phyloP scores from a whole-genome alignment of 805 yeast species.

The Zygotorulaspora danielsina region DNA sequence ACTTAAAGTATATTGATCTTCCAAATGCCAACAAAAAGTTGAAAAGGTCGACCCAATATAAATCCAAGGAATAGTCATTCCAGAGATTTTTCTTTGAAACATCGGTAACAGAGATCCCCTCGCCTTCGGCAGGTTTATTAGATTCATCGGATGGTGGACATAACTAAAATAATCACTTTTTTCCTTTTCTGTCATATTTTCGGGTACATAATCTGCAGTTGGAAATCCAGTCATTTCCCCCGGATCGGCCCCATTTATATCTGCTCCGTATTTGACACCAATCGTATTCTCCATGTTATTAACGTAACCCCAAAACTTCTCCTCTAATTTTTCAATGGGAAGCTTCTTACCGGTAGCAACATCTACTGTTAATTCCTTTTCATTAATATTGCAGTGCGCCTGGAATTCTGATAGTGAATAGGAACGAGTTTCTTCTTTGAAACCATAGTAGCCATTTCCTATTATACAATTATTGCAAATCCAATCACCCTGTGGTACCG shows the following conservation, averaged over 20 bases:
- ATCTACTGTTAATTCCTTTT: constrained; percentile 39
- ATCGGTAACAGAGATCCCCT: constrained; percentile 65
- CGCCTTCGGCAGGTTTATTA: constrained; percentile 67
- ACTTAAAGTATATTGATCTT: constrained; percentile 87
- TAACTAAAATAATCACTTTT: constrained; percentile 36
- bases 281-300: constrained; percentile 40
- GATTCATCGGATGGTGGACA: constrained; percentile 65
- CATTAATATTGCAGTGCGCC: constrained; percentile 49
- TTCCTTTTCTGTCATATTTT: constrained; percentile 13
- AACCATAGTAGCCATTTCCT: constrained; percentile 85
- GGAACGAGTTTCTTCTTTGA: constrained; percentile 58
- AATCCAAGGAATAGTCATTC: constrained; percentile 95
- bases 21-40: constrained; percentile 96
- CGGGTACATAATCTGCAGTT: constrained; percentile 38
- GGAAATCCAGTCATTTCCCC: constrained; percentile 79
- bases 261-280: constrained; percentile 79
- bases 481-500: constrained; percentile 63
- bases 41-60: constrained; percentile 86
- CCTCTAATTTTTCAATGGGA: constrained; percentile 47
- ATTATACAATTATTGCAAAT: constrained; percentile 78
- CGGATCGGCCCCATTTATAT: constrained; percentile 59
- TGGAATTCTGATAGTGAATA: constrained; percentile 61
- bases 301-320: constrained; percentile 62
- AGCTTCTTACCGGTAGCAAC: constrained; percentile 21
- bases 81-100: constrained; percentile 67